phyloP scores from a whole-genome alignment of 139 green algal genomes.

The Volvox reticuliferus region DNA sequence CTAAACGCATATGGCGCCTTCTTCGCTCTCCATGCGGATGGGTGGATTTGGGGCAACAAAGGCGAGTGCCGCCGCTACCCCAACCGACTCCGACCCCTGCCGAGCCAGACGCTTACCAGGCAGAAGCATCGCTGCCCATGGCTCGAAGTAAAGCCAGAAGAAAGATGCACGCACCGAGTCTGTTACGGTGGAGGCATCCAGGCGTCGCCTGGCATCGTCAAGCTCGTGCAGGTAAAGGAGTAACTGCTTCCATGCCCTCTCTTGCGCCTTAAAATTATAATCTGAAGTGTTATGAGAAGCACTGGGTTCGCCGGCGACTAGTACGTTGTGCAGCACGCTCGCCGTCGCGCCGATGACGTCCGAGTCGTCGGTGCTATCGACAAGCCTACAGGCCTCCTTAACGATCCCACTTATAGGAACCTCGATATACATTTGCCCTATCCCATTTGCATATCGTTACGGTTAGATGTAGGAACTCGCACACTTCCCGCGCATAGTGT shows the following conservation, averaged over 20 bases:
- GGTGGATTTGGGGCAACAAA: no score
- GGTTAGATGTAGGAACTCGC: no score
- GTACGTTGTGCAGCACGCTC: neutral
- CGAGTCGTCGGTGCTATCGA: neutral
- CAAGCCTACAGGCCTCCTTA: neutral
- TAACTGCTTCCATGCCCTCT: conserved; percentile 4
- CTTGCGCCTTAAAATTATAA: neutral
- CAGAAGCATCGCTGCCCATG: neutral
- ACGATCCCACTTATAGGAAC: neutral
- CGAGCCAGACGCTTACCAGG: neutral
- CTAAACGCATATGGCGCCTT: no score
- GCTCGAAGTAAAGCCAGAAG: conserved; percentile 26
- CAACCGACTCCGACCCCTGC: no score
- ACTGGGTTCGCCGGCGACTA: neutral
- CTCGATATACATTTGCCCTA: neutral
- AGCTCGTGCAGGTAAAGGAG: conserved; percentile 20
- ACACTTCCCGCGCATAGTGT: no score
- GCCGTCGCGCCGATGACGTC: neutral
- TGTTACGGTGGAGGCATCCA: neutral
- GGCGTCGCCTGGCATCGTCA: neutral
- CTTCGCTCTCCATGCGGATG: no score
- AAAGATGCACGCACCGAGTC: neutral
- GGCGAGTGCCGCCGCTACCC: no score
- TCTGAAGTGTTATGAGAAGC: neutral
- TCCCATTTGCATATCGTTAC: no score